These are phyloP conservation scores for Medicago arabica DNA, from an alignment of 306 rosid species.

Conservation along the genomic window DNA sequence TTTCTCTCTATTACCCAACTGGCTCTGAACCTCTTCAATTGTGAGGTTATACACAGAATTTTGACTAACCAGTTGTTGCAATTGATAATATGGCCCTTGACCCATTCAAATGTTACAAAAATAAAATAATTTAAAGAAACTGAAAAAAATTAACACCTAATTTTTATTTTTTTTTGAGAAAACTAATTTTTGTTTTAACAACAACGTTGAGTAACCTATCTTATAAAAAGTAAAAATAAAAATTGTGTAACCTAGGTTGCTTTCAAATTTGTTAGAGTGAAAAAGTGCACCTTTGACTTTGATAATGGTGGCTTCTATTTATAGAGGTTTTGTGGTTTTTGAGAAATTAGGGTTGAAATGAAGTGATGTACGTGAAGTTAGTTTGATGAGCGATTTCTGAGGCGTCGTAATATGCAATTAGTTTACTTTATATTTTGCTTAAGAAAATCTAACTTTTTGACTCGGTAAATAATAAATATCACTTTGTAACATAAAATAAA, in stretches of 20 bases:
- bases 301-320: background rate
- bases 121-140: background rate
- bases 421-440: background rate
- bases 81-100: conserved; percentile 33
- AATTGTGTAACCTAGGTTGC: background rate
- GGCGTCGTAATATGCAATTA: background rate
- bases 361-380: background rate
- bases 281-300: background rate
- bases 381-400: background rate
- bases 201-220: background rate
- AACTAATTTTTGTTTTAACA: too few species aligned
- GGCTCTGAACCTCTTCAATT: conserved; percentile 49
- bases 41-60: conserved; percentile 40
- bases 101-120: background rate
- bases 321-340: background rate
- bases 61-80: conserved; percentile 19
- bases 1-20: conserved; percentile 42
- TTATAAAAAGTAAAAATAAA: too few species aligned
- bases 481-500: too few species aligned
- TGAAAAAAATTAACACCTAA: background rate
- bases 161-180: too few species aligned
- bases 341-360: background rate
- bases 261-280: background rate
- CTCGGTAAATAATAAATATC: background rate
- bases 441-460: background rate